These are phyloP conservation scores for Kodamaea fungicola DNA, from an alignment of 1,139 yeast species.

Conservation along the genomic window DNA sequence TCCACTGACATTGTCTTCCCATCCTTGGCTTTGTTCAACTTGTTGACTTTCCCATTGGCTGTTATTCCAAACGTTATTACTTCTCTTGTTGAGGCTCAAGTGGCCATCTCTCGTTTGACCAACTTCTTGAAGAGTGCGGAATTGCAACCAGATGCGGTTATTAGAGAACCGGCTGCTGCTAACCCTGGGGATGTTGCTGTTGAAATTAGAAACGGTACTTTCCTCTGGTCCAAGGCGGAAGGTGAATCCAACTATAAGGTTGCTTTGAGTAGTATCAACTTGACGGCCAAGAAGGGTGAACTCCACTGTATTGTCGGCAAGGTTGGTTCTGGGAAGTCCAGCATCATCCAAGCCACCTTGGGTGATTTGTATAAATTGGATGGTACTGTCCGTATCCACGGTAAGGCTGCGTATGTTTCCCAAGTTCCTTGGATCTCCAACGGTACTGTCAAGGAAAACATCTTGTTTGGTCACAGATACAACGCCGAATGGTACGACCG, in stretches of 20 bases:
- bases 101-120: slow-evolving; percentile 74
- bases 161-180: slow-evolving; percentile 48
- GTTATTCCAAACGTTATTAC: slow-evolving; percentile 89
- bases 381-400: slow-evolving; percentile 73
- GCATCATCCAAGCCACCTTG: slow-evolving; percentile 74
- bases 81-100: slow-evolving; percentile 84
- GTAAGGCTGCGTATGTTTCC: slow-evolving; percentile 85
- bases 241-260: slow-evolving; percentile 58
- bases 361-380: slow-evolving; percentile 82
- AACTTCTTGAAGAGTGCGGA: slow-evolving; percentile 74
- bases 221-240: slow-evolving; percentile 83
- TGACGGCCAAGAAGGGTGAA: slow-evolving; percentile 72
- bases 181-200: slow-evolving; percentile 68
- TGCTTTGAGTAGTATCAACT: slow-evolving; percentile 71
- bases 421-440: slow-evolving; percentile 95
- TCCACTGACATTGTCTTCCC: slow-evolving; percentile 95
- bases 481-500: slow-evolving; percentile 77
- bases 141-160: slow-evolving; percentile 76
- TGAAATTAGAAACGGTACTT: slow-evolving; percentile 68
- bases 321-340: slow-evolving; percentile 92
- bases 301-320: slow-evolving; percentile 86
- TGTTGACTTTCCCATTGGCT: slow-evolving; percentile 89
- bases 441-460: slow-evolving; percentile 85
- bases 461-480: slow-evolving; percentile 81
- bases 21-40: slow-evolving; percentile 80